Conservation (phyloP, 2,329 filamentous ascomycete genomes). For the Talaromyces sp. region DNA sequence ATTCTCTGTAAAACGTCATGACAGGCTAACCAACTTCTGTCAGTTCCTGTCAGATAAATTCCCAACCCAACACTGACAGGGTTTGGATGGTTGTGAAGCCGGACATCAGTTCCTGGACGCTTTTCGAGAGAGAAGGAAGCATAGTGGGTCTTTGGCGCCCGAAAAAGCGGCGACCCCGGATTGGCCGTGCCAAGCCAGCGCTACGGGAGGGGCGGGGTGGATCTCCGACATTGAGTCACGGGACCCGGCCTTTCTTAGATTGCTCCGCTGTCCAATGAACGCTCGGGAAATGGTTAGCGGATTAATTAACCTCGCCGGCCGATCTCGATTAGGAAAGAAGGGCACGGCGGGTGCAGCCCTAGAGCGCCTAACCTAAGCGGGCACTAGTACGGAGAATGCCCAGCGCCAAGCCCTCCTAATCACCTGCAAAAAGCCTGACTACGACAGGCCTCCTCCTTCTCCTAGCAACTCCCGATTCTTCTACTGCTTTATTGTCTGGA, state of each 20-base stretch:
- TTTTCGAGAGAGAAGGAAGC: background rate
- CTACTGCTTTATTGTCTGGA: slow-evolving; percentile 1
- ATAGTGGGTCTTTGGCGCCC: background rate
- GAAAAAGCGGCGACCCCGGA: background rate
- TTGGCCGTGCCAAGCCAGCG: background rate
- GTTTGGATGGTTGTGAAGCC: background rate
- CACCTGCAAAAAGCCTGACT: background rate
- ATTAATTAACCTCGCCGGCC: background rate
- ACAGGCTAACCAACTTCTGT: background rate
- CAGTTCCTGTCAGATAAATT: background rate
- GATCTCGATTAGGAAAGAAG: background rate
- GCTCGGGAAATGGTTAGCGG: background rate
- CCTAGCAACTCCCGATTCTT: background rate
- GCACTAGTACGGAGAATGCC: background rate
- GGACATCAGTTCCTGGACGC: slow-evolving; percentile 7
- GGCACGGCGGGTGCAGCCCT: background rate
- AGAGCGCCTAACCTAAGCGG: background rate
- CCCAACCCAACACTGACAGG: background rate
- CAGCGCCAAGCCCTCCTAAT: background rate
- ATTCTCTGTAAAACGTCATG: background rate
- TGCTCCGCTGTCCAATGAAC: background rate
- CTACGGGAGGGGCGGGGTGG: background rate
- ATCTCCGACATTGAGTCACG: background rate
- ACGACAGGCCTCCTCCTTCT: background rate
- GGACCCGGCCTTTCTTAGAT: background rate